Base-by-base conservation (phyloP, 2,329 filamentous ascomycete genomes). In the Diaporthe citrichinensis region DNA sequence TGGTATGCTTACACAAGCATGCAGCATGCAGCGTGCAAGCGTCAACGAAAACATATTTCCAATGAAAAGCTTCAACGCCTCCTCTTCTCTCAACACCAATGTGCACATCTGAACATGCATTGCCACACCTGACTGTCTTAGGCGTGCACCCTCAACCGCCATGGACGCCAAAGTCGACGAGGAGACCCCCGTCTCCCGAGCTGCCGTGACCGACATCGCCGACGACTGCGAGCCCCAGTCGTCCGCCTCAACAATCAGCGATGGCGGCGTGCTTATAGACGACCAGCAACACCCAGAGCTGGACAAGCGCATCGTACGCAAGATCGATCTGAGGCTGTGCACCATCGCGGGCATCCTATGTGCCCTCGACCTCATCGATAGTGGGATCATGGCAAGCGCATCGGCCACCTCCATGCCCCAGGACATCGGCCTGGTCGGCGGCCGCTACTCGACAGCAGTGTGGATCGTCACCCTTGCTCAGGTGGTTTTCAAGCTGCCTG, bases 381-480 rank as follows among this genome's bases (percentile, higher is more conserved):
- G 36, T 1, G 91, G 89, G 67, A 92, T 94, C 78, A 92, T 94
- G 74, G 92, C 90, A 1, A 92, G 90, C 9, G 93, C 92, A 0
- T 91, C 92, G 1, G 92, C 94, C 14, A 94, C 93, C 0, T 91
- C 88, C 36, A 93, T 94, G 90, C 87, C 92, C 62, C 80, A 84
- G 15, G 92, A 94, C 79, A 85, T 94, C 57, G 87, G 88, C 23
- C 85, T 94, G 17, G 87, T 90, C 57, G 92, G 92, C 31, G 90
- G 92, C 77, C 87, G 92, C 53, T 94, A 93, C 81, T 93, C 91
- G 1, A 89, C 94, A 6, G 89, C 91, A 31, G 94, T 95, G 74
- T 93, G 94, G 84, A 93, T 94, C 81, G 94, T 94, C 83, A 94
- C 92, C 14, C 88, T 94, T 73, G 87, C 92, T 7, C 91, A 89